Conservation (phyloP, 2,329 filamentous ascomycete species). For the Didymella exigua region DNA sequence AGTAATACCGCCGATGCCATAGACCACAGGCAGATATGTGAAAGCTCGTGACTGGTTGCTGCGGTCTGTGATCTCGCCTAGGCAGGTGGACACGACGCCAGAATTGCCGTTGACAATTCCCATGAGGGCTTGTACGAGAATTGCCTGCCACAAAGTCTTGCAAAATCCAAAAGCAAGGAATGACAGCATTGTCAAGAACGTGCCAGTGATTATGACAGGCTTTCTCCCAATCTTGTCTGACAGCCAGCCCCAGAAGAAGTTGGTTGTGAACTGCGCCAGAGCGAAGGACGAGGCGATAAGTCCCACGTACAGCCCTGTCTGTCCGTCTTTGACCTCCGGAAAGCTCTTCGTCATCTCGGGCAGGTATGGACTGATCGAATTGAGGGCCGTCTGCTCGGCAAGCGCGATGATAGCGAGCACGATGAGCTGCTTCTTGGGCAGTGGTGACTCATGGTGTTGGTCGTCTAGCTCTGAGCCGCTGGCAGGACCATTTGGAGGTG, state of each 20-base stretch:
- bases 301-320: slow-evolving; percentile 87
- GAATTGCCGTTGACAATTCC: slow-evolving; percentile 94
- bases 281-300: slow-evolving; percentile 90
- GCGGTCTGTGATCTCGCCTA: slow-evolving; percentile 93
- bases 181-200: slow-evolving; percentile 78
- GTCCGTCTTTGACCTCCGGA: slow-evolving; percentile 71
- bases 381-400: slow-evolving; percentile 93
- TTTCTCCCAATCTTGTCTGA: slow-evolving; percentile 81
- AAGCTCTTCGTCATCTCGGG: slow-evolving; percentile 90
- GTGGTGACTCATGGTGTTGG: slow-evolving; percentile 66
- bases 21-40: slow-evolving; percentile 93
- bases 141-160: slow-evolving; percentile 78
- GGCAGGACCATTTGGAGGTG: slow-evolving; percentile 33
- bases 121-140: slow-evolving; percentile 87
- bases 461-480: slow-evolving; percentile 45
- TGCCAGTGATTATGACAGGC: slow-evolving; percentile 81
- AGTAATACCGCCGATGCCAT: slow-evolving; percentile 90
- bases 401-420: slow-evolving; percentile 87
- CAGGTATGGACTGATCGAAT: slow-evolving; percentile 94
- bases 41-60: slow-evolving; percentile 95
- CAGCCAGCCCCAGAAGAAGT: slow-evolving; percentile 87
- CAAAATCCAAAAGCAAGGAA: slow-evolving; percentile 91
- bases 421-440: slow-evolving; percentile 81
- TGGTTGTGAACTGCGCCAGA: slow-evolving; percentile 87
- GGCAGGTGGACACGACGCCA: slow-evolving; percentile 87